Conservation (phyloP, 2,329 filamentous ascomycete genomes). For the Apiospora koreana region DNA sequence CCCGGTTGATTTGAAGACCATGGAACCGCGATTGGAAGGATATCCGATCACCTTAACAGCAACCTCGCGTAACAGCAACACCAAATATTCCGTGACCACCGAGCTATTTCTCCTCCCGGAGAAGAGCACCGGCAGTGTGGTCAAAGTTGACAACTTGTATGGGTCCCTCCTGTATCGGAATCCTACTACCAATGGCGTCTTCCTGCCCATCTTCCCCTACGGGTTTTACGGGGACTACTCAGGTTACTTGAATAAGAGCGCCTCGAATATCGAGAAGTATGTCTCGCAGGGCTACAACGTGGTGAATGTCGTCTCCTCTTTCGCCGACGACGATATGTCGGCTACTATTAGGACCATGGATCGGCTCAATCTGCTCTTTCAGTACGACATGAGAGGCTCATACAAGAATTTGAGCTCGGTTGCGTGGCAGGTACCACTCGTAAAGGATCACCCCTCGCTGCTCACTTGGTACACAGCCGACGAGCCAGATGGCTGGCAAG, state of each 20-base stretch:
- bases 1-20: constrained; percentile 37
- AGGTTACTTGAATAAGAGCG: constrained; percentile 39
- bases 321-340: constrained; percentile 31
- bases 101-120: constrained; percentile 45
- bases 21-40: constrained; percentile 37
- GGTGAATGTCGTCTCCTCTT: constrained; percentile 44
- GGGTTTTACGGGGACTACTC: constrained; percentile 44
- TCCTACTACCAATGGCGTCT: constrained; percentile 33
- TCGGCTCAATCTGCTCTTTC: constrained; percentile 38
- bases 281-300: constrained; percentile 42
- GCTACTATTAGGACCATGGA: constrained; percentile 40
- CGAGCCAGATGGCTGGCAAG: constrained; percentile 57
- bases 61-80: constrained; percentile 29
- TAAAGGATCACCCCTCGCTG: constrained; percentile 40
- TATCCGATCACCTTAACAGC: constrained; percentile 42
- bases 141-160: constrained; percentile 46
- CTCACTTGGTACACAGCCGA: constrained; percentile 49
- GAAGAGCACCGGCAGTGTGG: constrained; percentile 43
- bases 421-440: constrained; percentile 37
- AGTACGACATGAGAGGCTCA: constrained; percentile 47
- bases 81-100: constrained; percentile 37
- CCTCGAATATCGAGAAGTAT: constrained; percentile 35
- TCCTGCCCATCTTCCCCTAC: constrained; percentile 45
- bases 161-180: constrained; percentile 44
- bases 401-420: constrained; percentile 46